A percentile compares a stretch with the other conserved stretches of the same genome.
These are phyloP conservation scores for Carex myosuroides DNA, from an alignment of 176 grass and related monocot species.

Conservation along the genomic window DNA sequence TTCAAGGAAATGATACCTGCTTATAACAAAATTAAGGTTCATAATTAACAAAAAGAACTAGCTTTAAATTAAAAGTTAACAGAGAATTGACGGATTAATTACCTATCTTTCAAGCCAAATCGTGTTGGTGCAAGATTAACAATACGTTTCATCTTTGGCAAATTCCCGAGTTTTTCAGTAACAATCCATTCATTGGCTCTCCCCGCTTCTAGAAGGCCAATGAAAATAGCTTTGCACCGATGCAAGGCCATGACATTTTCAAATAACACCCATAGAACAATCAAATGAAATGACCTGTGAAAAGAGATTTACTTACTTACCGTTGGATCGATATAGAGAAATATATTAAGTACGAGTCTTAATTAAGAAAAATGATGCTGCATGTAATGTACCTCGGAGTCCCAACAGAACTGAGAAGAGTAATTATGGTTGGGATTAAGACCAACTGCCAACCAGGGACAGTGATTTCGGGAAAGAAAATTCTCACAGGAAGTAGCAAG, in stretches of 20 bases:
- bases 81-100: neutral
- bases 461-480: slow-evolving; percentile 39
- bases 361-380: too few species aligned
- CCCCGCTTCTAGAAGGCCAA: slow-evolving; percentile 48
- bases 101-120: slow-evolving; percentile 36
- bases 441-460: slow-evolving; percentile 45
- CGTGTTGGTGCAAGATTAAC: neutral
- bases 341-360: too few species aligned
- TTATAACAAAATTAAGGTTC: neutral
- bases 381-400: slow-evolving; percentile 66
- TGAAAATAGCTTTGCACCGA: slow-evolving; percentile 53
- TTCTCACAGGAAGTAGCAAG: slow-evolving; percentile 33
- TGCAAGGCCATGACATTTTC: slow-evolving; percentile 80
- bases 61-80: neutral
- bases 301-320: too few species aligned
- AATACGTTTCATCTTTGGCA: slow-evolving; percentile 31
- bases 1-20: slow-evolving; percentile 43
- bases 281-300: slow-evolving; percentile 43
- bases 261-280: slow-evolving; percentile 45
- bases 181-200: slow-evolving; percentile 84
- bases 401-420: slow-evolving; percentile 43
- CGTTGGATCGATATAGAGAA: too few species aligned
- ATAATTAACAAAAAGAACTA: neutral
- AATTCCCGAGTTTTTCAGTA: slow-evolving; percentile 53
- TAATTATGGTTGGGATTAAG: slow-evolving; percentile 34